Evolutionary conservation across 2,329 filamentous ascomycete species (phyloP), one percentile per base, ranked within the genome.

Genomic region (Cordyceps militaris): DNA sequence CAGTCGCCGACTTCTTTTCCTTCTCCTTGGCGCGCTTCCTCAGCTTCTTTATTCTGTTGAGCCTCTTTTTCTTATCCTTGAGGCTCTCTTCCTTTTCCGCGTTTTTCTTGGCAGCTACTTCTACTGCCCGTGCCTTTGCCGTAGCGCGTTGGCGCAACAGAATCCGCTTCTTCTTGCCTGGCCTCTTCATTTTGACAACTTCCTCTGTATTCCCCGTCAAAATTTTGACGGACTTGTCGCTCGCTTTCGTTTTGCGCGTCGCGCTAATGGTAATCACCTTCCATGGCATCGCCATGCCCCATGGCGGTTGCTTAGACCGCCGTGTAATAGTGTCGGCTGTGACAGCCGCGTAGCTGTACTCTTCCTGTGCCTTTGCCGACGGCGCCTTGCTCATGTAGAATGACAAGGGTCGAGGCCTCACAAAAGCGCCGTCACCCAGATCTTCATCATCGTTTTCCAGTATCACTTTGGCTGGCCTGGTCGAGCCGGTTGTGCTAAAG

Each of bases 261-360:
- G 73, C 64, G 1, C 63, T 68, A 32, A 83, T 70, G 30, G 69
- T 72, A 4, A 70, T 75, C 14, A 85, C 81, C 57, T 76, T 76
- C 84, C 84, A 86, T 1, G 83, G 82, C 62, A 81, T 73, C 67
- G 85, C 82, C 43, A 82, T 67, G 0, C 83, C 83, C 82, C 82
- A 85, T 7, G 74, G 73, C 56, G 76, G 71, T 63, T 66, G 69
- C 47, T 63, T 65, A n/a, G 76, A 76, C 60, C 73, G 70, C 23
- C 64, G 64, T 2, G 80, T 53, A 14, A 87, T 67, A 14, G 81
- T 76, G n/a, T 80, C 77, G 6, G 76, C 78, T 30, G 69, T 77
- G 11, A 86, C 69, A 3, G 83, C 80, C 3, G 75, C 73, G n/a
- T 63, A 63, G 30, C 67, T 68, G 58, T 80, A 81, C 61, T 74